A percentile compares a stretch with the other conserved stretches of the same genome.
Conservation (phyloP, 352 stramenopile species). For the Globisporangium camurandrum region DNA sequence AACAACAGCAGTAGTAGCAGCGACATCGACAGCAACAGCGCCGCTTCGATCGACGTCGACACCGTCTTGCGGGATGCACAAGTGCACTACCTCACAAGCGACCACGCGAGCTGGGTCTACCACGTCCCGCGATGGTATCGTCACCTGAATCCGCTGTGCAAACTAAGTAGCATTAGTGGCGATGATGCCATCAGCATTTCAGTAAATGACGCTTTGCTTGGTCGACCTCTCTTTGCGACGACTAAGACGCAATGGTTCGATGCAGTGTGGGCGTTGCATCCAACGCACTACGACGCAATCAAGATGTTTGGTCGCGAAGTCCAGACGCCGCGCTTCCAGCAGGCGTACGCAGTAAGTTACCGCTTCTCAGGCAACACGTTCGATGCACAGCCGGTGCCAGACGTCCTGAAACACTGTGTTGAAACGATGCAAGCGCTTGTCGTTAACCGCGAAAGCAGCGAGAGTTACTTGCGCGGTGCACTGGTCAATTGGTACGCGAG, state of each 20-base stretch:
- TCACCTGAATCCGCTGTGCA: background rate
- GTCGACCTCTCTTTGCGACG: background rate
- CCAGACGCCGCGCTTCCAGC: too few species aligned
- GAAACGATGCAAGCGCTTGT: conserved; percentile 36
- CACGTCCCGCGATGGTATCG: conserved; percentile 50
- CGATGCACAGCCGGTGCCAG: conserved; percentile 31
- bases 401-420: conserved; percentile 29
- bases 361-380: conserved; percentile 59
- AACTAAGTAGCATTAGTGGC: background rate
- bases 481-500: conserved; percentile 84
- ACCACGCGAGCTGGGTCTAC: conserved; percentile 49
- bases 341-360: too few species aligned
- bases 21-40: background rate
- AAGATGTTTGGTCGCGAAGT: too few species aligned
- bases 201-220: background rate
- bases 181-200: background rate
- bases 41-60: background rate
- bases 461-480: conserved; percentile 29
- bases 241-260: conserved; percentile 21
- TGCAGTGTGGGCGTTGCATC: conserved; percentile 53
- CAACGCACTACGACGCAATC: conserved; percentile 45
- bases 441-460: conserved; percentile 16
- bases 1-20: too few species aligned
- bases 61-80: background rate
- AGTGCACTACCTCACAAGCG: conserved; percentile 16